Conservation (phyloP, 371 early-diverging fungal genomes). For the Mortierella sp. region DNA sequence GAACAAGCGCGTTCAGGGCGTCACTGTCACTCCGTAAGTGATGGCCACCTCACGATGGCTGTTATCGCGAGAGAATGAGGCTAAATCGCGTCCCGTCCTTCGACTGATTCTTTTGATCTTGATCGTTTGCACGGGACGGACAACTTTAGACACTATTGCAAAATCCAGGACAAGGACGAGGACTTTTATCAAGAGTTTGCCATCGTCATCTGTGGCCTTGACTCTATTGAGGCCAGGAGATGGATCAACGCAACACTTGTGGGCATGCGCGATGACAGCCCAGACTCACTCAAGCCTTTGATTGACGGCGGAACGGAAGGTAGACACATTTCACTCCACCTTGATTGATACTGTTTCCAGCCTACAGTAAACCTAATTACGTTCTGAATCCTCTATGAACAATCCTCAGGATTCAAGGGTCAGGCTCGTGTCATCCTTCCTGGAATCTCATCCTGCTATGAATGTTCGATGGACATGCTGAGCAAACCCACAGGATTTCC, state of each 20-base stretch:
- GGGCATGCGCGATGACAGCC: slow-evolving; percentile 78
- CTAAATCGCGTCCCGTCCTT: no score
- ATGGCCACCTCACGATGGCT: background rate
- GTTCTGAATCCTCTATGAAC: background rate
- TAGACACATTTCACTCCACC: slow-evolving; percentile 15
- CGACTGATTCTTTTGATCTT: no score
- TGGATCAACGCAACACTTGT: slow-evolving; percentile 96
- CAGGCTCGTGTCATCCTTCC: slow-evolving; percentile 94
- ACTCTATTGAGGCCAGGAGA: slow-evolving; percentile 94
- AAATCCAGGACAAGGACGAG: slow-evolving; percentile 94
- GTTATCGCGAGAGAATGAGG: no score
- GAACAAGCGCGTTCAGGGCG: slow-evolving; percentile 83
- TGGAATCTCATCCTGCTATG: slow-evolving; percentile 82
- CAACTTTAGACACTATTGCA: slow-evolving; percentile 76
- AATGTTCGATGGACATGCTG: slow-evolving; percentile 86
- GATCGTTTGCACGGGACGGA: no score
- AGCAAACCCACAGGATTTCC: slow-evolving; percentile 71
- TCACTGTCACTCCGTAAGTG: slow-evolving; percentile 84
- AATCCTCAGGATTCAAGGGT: slow-evolving; percentile 82
- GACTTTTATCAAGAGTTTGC: slow-evolving; percentile 91
- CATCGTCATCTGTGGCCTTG: slow-evolving; percentile 93
- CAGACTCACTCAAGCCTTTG: slow-evolving; percentile 81
- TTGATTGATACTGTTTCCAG: background rate
- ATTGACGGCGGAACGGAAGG: slow-evolving; percentile 98
- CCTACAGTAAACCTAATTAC: background rate